phyloP scores from a whole-genome alignment of 805 yeast species.

The Myxozyma vanderwaltii region DNA sequence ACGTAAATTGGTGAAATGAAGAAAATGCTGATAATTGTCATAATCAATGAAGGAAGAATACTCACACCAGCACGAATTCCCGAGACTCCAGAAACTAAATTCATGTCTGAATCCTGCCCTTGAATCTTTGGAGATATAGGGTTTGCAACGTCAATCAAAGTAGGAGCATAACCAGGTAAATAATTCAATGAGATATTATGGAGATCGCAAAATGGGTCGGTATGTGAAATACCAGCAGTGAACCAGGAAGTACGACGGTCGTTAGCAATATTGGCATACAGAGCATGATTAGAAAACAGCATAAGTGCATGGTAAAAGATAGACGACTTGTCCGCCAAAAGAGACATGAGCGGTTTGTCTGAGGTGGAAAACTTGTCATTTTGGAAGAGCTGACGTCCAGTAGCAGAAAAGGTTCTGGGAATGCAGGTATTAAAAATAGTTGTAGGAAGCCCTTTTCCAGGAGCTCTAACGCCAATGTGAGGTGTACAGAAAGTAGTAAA shows the following conservation, averaged over 20 bases:
- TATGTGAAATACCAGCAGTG: conserved; percentile 68
- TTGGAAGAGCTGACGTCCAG: conserved; percentile 75
- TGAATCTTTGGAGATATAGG: conserved; percentile 18
- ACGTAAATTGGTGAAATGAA: conserved; percentile 67
- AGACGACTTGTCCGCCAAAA: conserved; percentile 67
- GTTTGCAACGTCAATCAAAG: conserved; percentile 55
- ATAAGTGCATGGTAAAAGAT: conserved; percentile 60
- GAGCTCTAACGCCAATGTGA: conserved; percentile 61
- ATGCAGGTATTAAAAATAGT: conserved; percentile 62
- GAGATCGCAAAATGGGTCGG: conserved; percentile 58
- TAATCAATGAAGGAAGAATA: conserved; percentile 30
- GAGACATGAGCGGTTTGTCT: conserved; percentile 55
- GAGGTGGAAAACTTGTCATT: conserved; percentile 46
- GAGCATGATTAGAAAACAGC: conserved; percentile 53
- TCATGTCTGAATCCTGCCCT: conserved; percentile 7
- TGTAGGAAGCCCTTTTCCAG: conserved; percentile 44
- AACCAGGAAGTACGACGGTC: conserved; percentile 84
- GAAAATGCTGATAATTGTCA: conserved; percentile 44
- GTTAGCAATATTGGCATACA: conserved; percentile 76
- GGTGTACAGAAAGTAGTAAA: conserved; percentile 70
- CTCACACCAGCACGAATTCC: conserved; percentile 13
- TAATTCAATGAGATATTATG: conserved; percentile 37
- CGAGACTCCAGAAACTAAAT: conserved; percentile 3
- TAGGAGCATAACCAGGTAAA: conserved; percentile 56
- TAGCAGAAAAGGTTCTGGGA: conserved; percentile 65